Evolutionary conservation across 2,329 filamentous ascomycete species (phyloP).

Genomic region (Ceratocystis eucalypticola): DNA sequence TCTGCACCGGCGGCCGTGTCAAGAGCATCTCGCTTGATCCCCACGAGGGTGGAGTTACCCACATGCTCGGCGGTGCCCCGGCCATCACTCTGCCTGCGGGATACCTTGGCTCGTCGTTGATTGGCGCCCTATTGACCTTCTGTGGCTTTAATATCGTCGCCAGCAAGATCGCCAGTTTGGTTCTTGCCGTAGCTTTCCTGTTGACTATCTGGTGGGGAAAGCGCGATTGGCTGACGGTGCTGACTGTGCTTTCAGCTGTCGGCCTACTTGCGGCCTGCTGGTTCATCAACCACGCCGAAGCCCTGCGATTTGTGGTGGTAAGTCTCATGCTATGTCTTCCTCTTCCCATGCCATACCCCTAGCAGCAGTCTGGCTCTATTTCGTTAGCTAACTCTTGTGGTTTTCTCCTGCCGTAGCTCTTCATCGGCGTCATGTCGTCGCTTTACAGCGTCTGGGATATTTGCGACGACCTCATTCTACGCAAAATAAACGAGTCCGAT

Average conservation of each 20-base stretch:
- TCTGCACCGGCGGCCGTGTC: slow-evolving; percentile 59
- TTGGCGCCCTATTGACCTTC: slow-evolving; percentile 65
- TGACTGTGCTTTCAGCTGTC: slow-evolving; percentile 55
- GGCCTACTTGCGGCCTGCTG: slow-evolving; percentile 60
- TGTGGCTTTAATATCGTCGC: slow-evolving; percentile 72
- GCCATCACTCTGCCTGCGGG: slow-evolving; percentile 63
- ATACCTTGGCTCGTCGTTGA: slow-evolving; percentile 63
- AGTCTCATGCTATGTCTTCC: slow-evolving; percentile 24
- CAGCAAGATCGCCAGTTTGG: slow-evolving; percentile 63
- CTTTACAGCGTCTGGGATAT: slow-evolving; percentile 78
- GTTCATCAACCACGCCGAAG: slow-evolving; percentile 66
- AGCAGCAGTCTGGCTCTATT: background rate
- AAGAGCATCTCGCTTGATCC: slow-evolving; percentile 45
- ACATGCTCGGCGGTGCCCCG: slow-evolving; percentile 58
- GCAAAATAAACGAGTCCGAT: slow-evolving; percentile 69
- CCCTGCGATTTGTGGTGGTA: slow-evolving; percentile 57
- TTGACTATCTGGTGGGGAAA: slow-evolving; percentile 74
- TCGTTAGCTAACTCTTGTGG: background rate
- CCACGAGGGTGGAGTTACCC: slow-evolving; percentile 66
- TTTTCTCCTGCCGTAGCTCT: slow-evolving; percentile 35
- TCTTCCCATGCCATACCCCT: background rate
- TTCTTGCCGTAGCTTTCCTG: slow-evolving; percentile 59
- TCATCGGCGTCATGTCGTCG: slow-evolving; percentile 70
- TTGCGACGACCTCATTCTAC: slow-evolving; percentile 65
- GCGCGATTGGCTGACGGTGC: slow-evolving; percentile 62